Evolutionary conservation across 192 early-diverging fungal species (phyloP), one percentile per base, ranked within the genome.

Genomic region (Backusella parvicylindrica): DNA sequence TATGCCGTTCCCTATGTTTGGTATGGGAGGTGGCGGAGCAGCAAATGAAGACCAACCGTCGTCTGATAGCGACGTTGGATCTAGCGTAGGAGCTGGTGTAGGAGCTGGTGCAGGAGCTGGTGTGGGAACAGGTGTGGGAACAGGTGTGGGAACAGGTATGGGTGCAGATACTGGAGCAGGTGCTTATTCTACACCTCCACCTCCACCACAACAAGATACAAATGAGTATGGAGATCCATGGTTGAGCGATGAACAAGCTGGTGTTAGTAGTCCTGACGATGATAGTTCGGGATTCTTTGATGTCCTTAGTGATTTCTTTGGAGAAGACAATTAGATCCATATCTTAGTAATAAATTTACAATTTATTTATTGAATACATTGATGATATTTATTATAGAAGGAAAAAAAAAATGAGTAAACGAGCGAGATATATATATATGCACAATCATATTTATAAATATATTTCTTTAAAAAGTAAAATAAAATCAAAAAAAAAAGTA

Each of bases 181-280:
- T 23, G 56, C 16, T 2, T 72, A 80, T 60, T 13, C 53, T 28
- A 65, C 75, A 53, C 47, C 64, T 0, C 67, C 64, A 6, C 64
- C 28, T 0, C 72, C 66, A 15, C 69, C 73, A n/a, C 37, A 38
- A 33, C 2, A 43, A 0, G 77, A 69, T 6, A 73, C 81, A 1
- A 75, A 77, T 50, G 84, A 81, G 70, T 78, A 82, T 23, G 83
- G 81, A 26, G 85, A 86, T 21, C 78, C 71, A 1, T 86, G 85
- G 85, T 60, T 78, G 32, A 68, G 36, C 33, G 77, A 78, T 60
- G 71, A 78, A 21, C 43, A 78, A 37, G 77, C 77, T 15, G 77
- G 77, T 69, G 37, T 75, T 1, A 53, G 26, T 23, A 40, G 41
- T 6, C 65, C 77, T 6, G 43, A 63, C 8, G 82, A 84, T 31